A percentile compares a stretch with the other conserved stretches of the same genome.
These are phyloP conservation scores for Huntiella savannae DNA, from an alignment of 2,329 filamentous ascomycete genomes.

Conservation along the genomic window DNA sequence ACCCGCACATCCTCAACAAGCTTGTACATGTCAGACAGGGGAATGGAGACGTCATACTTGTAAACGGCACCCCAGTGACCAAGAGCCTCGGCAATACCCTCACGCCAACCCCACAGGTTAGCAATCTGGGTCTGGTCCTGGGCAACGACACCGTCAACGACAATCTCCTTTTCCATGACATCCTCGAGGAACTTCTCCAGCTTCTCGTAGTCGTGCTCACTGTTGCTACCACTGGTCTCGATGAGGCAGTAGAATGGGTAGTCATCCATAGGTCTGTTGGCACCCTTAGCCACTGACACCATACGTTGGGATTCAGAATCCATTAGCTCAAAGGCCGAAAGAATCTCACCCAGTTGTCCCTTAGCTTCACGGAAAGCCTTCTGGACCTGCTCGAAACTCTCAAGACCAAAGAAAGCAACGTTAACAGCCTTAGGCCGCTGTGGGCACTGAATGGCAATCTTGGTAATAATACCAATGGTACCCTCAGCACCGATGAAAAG, in stretches of 20 bases:
- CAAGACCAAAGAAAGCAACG: slow-evolving; percentile 81
- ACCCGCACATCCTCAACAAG: slow-evolving; percentile 72
- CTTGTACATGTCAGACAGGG: slow-evolving; percentile 66
- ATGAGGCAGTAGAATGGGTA: slow-evolving; percentile 93
- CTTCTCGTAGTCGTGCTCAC: slow-evolving; percentile 85
- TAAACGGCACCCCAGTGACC: slow-evolving; percentile 89
- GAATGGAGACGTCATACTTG: slow-evolving; percentile 96
- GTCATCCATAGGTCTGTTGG: slow-evolving; percentile 65
- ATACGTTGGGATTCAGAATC: slow-evolving; percentile 65
- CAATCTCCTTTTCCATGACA: slow-evolving; percentile 74
- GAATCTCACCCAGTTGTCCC: slow-evolving; percentile 74
- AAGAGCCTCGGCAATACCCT: slow-evolving; percentile 77
- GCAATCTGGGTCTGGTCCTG: slow-evolving; percentile 82
- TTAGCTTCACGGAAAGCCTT: slow-evolving; percentile 78
- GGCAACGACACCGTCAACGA: slow-evolving; percentile 76
- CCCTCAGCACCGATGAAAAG: slow-evolving; percentile 92
- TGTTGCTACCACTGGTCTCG: slow-evolving; percentile 87
- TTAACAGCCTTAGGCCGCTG: slow-evolving; percentile 77
- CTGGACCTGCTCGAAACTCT: slow-evolving; percentile 79
- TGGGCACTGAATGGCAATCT: slow-evolving; percentile 72
- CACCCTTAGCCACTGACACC: slow-evolving; percentile 54
- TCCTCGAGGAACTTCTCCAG: slow-evolving; percentile 77
- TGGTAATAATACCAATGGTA: slow-evolving; percentile 86
- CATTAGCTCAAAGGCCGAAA: slow-evolving; percentile 97
- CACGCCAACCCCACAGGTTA: slow-evolving; percentile 77